Evolutionary conservation across 1,284 basidiomycete species (phyloP), one percentile per base, ranked within the genome.

Genomic region (Blastosporella zonata): DNA sequence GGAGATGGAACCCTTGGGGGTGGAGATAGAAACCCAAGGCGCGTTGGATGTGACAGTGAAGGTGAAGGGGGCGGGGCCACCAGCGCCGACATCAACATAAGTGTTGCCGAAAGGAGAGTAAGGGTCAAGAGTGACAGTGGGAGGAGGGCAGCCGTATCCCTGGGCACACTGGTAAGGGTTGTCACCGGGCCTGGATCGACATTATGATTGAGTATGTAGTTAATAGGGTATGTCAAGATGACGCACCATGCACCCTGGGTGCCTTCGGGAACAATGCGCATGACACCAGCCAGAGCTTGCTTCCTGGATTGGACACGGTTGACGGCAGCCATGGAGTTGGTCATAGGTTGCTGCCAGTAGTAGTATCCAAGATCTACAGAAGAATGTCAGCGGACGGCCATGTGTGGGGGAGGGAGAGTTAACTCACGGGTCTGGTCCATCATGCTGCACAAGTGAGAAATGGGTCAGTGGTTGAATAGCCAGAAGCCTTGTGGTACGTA

Each of bases 291-390:
- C 3, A 85, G 65, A 0, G 76, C 77, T 56, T 78, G 74, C 58
- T 83, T 84, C 52, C 70, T 74, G 10, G 70, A 59, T 53, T 81
- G 80, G 1, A 84, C 74, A n/a, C 75, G 70, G 29, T 75, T 76
- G 13, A 83, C 64, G 13, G 68, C 58, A 0, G 82, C 81, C 78
- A 82, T 80, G 1, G 75, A 75, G 62, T 84, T 79, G 2, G 74
- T 71, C 72, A 79, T 78, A 0, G 82, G 82, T 59, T 83, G 77
- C 56, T 87, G 84, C 82, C 84, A 87, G 62, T 87, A 86, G 54
- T 73, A 77, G 55, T 84, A 84, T 56, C 75, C 76, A 46, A 81
- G 60, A 63, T 82, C 72, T 74, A 42, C 8, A 40, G 29, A 4
- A 13, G 6, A 15, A 17, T n/a, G 3, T 10, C 18, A 20, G 10